Evolutionary conservation across 2,329 filamentous ascomycete genomes (phyloP), one percentile per base, ranked within the genome.

Genomic region (Alternaria consortialis): DNA sequence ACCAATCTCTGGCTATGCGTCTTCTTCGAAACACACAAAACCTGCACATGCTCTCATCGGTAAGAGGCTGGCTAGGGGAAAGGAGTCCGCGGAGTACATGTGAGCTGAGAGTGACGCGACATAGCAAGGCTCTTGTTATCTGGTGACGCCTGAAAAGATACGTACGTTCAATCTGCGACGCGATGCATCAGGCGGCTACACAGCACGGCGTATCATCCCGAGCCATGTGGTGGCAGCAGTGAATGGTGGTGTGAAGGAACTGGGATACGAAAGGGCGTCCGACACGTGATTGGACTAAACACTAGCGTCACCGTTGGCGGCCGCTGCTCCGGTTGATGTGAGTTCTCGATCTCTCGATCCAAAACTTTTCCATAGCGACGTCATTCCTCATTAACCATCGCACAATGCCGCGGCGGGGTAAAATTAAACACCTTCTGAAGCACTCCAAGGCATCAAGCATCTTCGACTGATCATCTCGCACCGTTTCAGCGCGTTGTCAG

Each of bases 281-380:
- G 64, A 42, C 39, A 47, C 44, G 25, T 63, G 32, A 64, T 69
- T 70, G 69, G 67, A 7, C 60, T 15, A 23, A 34, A 25, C 12
- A 29, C 50, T 63, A 66, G 60, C 55, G 58, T 48, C 56, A 54
- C 55, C 60, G 58, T 62, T 58, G 44, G 50, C 58, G 36, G 29
- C 52, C 53, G 42, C 55, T 39, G 43, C 27, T 23, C 53, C 47
- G 63, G 58, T 56, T 53, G 53, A 59, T 61, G 44, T 48, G 42
- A 62, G 44, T 64, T 60, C 57, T 65, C 60, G 39, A 65, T 70
- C 63, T 65, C 66, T 61, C 68, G 62, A 65, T 67, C 46, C 55
- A 32, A 56, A 56, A 44, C 43, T 53, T 53, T 56, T 51, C 42
- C 58, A 53, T 46, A 11, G 31, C 52, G 47, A 66, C 61, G 56